Evolutionary conservation across 2,329 filamentous ascomycete species (phyloP), one percentile per base, ranked within the genome.

Genomic region (Graphilbum sp.): DNA sequence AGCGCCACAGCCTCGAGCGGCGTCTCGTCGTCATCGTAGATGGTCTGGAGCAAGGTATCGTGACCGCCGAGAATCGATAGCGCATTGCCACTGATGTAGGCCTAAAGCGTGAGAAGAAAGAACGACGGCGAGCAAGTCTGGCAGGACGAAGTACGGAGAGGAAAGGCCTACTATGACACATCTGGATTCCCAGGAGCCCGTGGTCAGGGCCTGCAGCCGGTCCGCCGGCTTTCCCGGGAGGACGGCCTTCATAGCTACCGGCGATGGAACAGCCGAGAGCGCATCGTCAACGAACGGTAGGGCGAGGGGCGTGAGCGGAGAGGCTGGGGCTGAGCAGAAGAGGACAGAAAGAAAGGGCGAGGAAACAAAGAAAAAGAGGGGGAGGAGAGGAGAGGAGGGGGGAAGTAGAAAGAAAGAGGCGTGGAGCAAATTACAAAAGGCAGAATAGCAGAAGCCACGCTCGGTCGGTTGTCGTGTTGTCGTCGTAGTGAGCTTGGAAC

Each of bases 11-110:
- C 80, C 45, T 85, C 72, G 21, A 96, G 62, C 24, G 56, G 54
- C 15, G 61, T 66, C 19, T 75, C 66, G 46, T 83, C 74, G 51
- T 92, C 81, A 51, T 90, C 77, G 61, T 94, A 93, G 47, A 93
- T 79, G 4, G 87, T 95, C 57, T 98, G 90, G 25, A 94, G 60
- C 45, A 95, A 72, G 39, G 72, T 72, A 44, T 78, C 67, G 37
- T 82, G 72, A 36, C 75, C 79, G 52, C 74, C 71, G 48, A 96
- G 75, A 50, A 98, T 78, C 38, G 90, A 75, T 46, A 96, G 73
- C 44, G 84, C 84, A 58, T 79, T 82, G 51, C 88, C 88, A 43
- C 83, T 90, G 47, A 95, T 80, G 60, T 96, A 98, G 37, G 75
- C 74, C 84, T 92, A 51, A 16, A 18, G 17, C n/a, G 13, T 11